These are phyloP conservation scores for Quercus alba DNA, from an alignment of 306 rosid species.

Conservation along the genomic window DNA sequence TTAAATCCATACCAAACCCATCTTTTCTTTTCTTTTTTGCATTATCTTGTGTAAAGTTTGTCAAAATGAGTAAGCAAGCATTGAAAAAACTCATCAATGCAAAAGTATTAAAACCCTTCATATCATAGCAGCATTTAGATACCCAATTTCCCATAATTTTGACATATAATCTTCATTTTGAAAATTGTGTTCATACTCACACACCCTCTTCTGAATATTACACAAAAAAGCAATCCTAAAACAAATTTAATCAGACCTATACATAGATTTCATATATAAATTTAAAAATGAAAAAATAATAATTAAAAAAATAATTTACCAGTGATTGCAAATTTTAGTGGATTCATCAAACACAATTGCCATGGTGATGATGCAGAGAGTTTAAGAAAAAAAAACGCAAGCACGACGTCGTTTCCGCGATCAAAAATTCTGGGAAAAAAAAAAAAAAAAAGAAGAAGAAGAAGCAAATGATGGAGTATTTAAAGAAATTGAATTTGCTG, in stretches of 20 bases:
- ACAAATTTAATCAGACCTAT: background rate
- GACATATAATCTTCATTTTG: background rate
- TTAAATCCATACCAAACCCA: background rate
- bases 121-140: background rate
- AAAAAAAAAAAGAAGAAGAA: background rate
- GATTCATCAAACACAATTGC: constrained; percentile 58
- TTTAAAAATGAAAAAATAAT: background rate
- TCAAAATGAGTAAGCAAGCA: background rate
- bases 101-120: background rate
- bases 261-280: background rate
- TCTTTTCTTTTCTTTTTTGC: background rate
- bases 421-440: constrained; percentile 15
- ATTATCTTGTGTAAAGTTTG: background rate
- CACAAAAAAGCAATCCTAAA: background rate
- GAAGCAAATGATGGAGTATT: background rate
- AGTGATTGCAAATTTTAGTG: constrained; percentile 65
- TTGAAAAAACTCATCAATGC: background rate
- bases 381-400: background rate
- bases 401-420: constrained; percentile 8
- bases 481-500: background rate
- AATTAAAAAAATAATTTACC: constrained; percentile 38
- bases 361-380: constrained; percentile 35
- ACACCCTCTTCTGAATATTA: no score
- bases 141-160: background rate
- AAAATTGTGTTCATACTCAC: no score